Evolutionary conservation across 768 basidiomycete genomes (phyloP).

Genomic region (Agrocybe chaxingu): DNA sequence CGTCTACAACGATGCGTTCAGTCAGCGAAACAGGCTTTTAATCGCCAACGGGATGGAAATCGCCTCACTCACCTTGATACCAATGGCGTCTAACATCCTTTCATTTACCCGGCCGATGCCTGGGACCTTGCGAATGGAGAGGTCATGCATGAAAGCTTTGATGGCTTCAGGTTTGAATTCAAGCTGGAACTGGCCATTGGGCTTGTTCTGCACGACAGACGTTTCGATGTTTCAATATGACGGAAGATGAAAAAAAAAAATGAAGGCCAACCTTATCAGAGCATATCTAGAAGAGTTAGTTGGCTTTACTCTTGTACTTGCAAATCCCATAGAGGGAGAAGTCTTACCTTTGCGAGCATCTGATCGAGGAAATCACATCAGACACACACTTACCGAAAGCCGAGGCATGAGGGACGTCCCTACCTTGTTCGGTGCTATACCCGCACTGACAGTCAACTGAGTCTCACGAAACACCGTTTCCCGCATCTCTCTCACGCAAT

Average conservation of each 20-base stretch:
- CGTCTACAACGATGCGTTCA: conserved; percentile 42
- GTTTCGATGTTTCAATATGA: not conserved
- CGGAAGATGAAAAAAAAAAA: not conserved
- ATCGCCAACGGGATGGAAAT: not conserved
- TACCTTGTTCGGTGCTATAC: conserved; percentile 94
- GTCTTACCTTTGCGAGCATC: conserved; percentile 86
- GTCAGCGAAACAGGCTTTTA: not conserved
- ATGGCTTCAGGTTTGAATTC: conserved; percentile 63
- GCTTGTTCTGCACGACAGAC: conserved; percentile 67
- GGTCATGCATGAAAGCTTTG: conserved; percentile 70
- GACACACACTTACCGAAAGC: conserved; percentile 4
- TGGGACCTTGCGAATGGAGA: conserved; percentile 84
- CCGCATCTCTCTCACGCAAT: conserved; percentile 80
- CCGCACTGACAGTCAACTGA: conserved; percentile 87
- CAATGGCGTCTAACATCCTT: conserved; percentile 79
- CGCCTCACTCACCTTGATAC: conserved; percentile 61
- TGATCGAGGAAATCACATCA: conserved; percentile 24
- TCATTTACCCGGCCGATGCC: conserved; percentile 93
- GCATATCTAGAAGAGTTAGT: conserved; percentile 60
- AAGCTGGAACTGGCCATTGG: conserved; percentile 86
- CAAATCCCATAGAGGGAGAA: not conserved
- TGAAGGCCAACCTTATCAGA: conserved; percentile 70
- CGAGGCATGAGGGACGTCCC: conserved; percentile 12
- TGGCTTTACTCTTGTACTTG: not conserved
- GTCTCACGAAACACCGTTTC: conserved; percentile 73